These are phyloP conservation scores for Albugo candida DNA, from an alignment of 352 stramenopile species.

Conservation along the genomic window DNA sequence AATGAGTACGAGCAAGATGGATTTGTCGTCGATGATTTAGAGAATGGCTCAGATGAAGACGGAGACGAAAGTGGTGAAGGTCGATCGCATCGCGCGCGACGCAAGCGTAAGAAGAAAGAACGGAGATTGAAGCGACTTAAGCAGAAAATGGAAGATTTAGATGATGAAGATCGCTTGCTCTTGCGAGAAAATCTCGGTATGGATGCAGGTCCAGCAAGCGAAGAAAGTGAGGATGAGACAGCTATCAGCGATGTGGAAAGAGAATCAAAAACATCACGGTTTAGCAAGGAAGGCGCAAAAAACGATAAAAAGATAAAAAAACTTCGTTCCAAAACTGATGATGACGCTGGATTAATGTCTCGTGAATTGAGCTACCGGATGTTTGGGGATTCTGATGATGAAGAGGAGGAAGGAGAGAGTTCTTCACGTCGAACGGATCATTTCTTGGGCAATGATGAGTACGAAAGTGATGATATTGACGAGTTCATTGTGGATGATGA, in stretches of 20 bases:
- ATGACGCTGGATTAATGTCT: constrained; percentile 66
- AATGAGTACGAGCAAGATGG: constrained; percentile 82
- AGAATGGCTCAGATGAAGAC: constrained; percentile 39
- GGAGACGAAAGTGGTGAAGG: constrained; percentile 43
- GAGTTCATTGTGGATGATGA: constrained; percentile 83
- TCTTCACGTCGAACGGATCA: constrained; percentile 40
- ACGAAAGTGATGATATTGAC: constrained; percentile 79
- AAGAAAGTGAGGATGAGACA: constrained; percentile 32
- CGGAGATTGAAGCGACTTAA: constrained; percentile 76
- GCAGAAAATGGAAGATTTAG: constrained; percentile 74
- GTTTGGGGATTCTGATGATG: constrained; percentile 78
- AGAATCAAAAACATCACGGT: no score
- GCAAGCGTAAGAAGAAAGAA: constrained; percentile 66
- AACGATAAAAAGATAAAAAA: constrained; percentile 46
- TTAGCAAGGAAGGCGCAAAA: not conserved
- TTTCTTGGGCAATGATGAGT: constrained; percentile 73
- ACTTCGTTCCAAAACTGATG: constrained; percentile 34
- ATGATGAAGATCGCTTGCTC: constrained; percentile 75
- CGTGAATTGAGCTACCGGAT: constrained; percentile 75
- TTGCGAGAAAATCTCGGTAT: constrained; percentile 81
- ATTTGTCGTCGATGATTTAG: constrained; percentile 70
- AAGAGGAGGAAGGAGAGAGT: constrained; percentile 58
- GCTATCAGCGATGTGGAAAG: no score
- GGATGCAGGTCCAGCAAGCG: constrained; percentile 45
- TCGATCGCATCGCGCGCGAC: constrained; percentile 28